Conservation (phyloP, 805 yeast genomes). For the Candida peoriensis region DNA sequence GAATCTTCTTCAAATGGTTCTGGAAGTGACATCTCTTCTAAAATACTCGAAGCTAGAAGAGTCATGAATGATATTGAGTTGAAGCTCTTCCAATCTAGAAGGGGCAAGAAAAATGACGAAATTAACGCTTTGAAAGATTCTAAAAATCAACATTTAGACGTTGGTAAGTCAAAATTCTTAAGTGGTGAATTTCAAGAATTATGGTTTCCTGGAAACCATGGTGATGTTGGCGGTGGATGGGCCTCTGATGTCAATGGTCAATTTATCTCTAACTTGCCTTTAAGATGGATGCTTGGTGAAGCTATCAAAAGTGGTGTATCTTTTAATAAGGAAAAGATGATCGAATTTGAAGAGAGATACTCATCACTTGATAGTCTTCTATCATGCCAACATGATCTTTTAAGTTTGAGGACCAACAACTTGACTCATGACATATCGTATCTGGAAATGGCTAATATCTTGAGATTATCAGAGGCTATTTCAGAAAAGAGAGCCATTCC, state of each 20-base stretch:
- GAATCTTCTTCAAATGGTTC: no score
- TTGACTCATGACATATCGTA: slow-evolving; percentile 12
- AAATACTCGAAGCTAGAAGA: slow-evolving; percentile 10
- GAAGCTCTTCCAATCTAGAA: no score
- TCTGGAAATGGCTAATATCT: slow-evolving; percentile 7
- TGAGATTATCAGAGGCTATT: slow-evolving; percentile 9
- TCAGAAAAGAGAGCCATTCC: slow-evolving; percentile 9
- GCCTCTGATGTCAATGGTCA: slow-evolving; percentile 39
- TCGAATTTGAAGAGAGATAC: slow-evolving; percentile 34
- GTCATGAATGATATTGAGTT: slow-evolving; percentile 15
- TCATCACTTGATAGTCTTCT: slow-evolving; percentile 37
- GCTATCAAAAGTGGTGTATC: slow-evolving; percentile 45
- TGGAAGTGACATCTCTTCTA: slow-evolving; percentile 3
- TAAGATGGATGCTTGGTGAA: slow-evolving; percentile 58
- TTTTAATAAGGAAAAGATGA: slow-evolving; percentile 38
- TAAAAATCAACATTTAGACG: slow-evolving; percentile 5
- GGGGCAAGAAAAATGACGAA: no score
- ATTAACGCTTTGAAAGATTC: slow-evolving; percentile 2
- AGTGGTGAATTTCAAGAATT: slow-evolving; percentile 41
- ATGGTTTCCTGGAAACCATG: slow-evolving; percentile 69
- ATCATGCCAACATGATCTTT: slow-evolving; percentile 49
- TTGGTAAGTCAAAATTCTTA: slow-evolving; percentile 21
- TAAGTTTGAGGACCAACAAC: slow-evolving; percentile 25
- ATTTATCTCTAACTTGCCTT: slow-evolving; percentile 42
- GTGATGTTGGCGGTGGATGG: slow-evolving; percentile 72